Conservation (phyloP, 106 monocot species). For the Acorus gramineus region DNA sequence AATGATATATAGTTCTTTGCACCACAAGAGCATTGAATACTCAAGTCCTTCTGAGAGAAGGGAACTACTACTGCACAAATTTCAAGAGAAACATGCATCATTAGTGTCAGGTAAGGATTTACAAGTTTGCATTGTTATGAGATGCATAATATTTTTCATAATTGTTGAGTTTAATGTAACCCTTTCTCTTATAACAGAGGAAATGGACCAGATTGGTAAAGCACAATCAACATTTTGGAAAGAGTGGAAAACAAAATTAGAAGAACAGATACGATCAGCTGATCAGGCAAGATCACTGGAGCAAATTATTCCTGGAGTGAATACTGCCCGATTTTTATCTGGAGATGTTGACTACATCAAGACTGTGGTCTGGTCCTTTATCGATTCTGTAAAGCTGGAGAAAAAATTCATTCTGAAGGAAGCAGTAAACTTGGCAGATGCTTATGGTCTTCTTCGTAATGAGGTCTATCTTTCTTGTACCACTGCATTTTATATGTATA, state of each 20-base stretch:
- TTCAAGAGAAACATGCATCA: constrained; percentile 54
- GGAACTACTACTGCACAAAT: constrained; percentile 44
- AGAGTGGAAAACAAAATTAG: constrained; percentile 78
- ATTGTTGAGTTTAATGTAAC: neutral
- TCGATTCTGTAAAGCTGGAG: constrained; percentile 79
- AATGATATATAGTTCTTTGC: constrained; percentile 69
- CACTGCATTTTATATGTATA: neutral
- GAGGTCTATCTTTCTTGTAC: constrained; percentile 50
- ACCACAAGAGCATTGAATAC: constrained; percentile 47
- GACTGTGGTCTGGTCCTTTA: constrained; percentile 40
- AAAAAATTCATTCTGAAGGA: constrained; percentile 67
- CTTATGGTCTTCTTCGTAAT: constrained; percentile 52
- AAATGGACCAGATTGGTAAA: constrained; percentile 41
- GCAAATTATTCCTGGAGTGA: constrained; percentile 58
- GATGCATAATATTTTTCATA: neutral
- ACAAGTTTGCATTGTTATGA: neutral
- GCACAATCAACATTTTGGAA: constrained; percentile 72
- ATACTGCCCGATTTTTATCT: constrained; percentile 65
- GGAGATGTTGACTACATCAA: constrained; percentile 68
- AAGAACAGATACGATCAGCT: constrained; percentile 67
- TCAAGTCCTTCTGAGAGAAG: constrained; percentile 58
- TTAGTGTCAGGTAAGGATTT: constrained; percentile 54
- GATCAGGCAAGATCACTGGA: constrained; percentile 58
- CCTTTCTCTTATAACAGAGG: constrained; percentile 29
- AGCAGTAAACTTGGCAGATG: constrained; percentile 65